Base-by-base conservation (phyloP, 1,284 basidiomycete genomes). In the Trichosporon sp. region DNA sequence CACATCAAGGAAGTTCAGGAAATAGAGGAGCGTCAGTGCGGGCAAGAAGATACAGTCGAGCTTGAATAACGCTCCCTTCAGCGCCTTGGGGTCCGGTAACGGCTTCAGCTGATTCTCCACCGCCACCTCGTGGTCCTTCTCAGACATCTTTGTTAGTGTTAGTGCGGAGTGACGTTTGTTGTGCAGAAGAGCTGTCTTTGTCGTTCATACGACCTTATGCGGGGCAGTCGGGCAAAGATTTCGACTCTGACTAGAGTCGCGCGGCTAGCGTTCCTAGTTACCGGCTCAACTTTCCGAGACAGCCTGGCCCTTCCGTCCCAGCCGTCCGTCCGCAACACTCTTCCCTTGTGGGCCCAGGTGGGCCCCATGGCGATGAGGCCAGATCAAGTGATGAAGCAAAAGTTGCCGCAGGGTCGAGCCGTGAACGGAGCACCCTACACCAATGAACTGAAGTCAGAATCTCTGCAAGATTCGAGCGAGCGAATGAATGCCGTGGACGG, bases 1-100 rank as follows among this genome's bases (percentile, higher is more conserved):
- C 56, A 64, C 63, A 70, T 85, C 84, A 36, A 86, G 73, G 6
- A 84, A 84, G 74, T 85, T 85, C 63, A 72, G 58, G 31, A 73
- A 69, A 60, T 72, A 70, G 59, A 73, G 65, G 25, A 69, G 40
- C 1, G 72, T 73, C 5, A 72, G 46, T 8, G 61, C 59, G 1
- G 71, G 68, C 21, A 73, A 64, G 56, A 73, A 63, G 65, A 71
- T 69, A 25, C 62, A 34, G 64, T 73, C 72, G 29, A 73, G 69
- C 60, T 69, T 70, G 56, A 67, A 56, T 34, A 72, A 56, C 8
- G 70, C 70, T n/a, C 59, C 29, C 19, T 36, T 32, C 36, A 63
- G 46, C 16, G 49, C 59, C 16, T 7, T 25, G 6, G 46, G 25
- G 31, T 66, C 65, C 44, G 58, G 31, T 21, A n/a, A 16, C 40